Conservation (phyloP, 164 flowering plant genomes). For the Magnolia sinica region DNA sequence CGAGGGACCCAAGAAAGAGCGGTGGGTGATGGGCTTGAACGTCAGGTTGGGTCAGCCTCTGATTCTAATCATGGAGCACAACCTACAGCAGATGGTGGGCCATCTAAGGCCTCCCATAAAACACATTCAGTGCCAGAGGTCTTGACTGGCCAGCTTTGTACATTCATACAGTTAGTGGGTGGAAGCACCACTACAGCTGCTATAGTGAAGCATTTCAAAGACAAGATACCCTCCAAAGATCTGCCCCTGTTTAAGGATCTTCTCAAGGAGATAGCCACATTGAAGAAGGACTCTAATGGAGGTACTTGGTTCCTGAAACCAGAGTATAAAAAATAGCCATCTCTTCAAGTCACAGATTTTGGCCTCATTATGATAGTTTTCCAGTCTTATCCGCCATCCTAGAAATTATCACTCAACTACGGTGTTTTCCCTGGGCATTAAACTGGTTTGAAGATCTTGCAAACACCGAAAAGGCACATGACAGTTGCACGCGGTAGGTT, state of each 20-base stretch:
- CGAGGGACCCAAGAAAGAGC: constrained; percentile 72
- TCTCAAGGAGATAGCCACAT: constrained; percentile 76
- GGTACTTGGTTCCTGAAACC: constrained; percentile 88
- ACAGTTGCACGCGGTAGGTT: background rate
- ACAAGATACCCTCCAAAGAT: constrained; percentile 68
- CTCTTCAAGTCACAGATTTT: background rate
- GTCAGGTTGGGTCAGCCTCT: constrained; percentile 38
- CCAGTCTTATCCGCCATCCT: background rate
- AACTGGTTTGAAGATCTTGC: background rate
- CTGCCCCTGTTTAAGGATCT: constrained; percentile 80
- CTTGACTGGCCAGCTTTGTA: constrained; percentile 78
- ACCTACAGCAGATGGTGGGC: constrained; percentile 13
- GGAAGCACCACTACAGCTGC: constrained; percentile 57
- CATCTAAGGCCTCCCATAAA: constrained; percentile 35
- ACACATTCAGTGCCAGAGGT: constrained; percentile 64
- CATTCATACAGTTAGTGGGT: constrained; percentile 74
- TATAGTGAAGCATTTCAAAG: constrained; percentile 75
- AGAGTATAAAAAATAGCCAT: constrained; percentile 40
- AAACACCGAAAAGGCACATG: background rate
- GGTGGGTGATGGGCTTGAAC: constrained; percentile 63
- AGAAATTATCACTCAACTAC: background rate
- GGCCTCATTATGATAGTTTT: background rate
- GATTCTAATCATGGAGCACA: constrained; percentile 26
- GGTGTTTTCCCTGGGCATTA: background rate
- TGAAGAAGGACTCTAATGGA: constrained; percentile 55